Conservation (phyloP, 352 stramenopile species). For the Paralagenidium karlingii region DNA sequence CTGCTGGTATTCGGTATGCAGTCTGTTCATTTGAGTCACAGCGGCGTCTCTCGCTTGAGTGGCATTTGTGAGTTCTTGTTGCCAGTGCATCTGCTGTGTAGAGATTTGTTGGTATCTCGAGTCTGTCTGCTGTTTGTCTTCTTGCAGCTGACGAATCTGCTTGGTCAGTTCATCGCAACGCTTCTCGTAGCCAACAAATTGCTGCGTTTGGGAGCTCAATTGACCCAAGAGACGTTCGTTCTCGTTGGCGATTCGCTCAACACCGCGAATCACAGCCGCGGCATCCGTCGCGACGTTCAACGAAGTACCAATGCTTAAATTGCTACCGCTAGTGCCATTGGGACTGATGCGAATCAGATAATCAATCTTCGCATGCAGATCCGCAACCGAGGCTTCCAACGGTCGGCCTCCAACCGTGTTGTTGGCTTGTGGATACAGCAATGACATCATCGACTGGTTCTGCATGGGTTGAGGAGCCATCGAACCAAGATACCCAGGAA, state of each 20-base stretch:
- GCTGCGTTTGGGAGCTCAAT: slow-evolving; percentile 69
- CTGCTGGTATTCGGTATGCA: slow-evolving; percentile 67
- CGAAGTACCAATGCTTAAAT: slow-evolving; percentile 4
- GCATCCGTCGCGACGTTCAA: slow-evolving; percentile 31
- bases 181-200: slow-evolving; percentile 55
- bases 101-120: slow-evolving; percentile 46
- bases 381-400: slow-evolving; percentile 28
- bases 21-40: slow-evolving; percentile 53
- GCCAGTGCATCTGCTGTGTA: slow-evolving; percentile 36
- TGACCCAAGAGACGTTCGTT: slow-evolving; percentile 64
- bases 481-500: too few relatives aligned
- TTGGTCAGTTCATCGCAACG: slow-evolving; percentile 52
- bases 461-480: neutral
- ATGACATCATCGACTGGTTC: neutral
- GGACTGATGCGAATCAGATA: slow-evolving; percentile 61
- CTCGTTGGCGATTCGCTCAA: slow-evolving; percentile 54
- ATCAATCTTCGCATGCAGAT: slow-evolving; percentile 64
- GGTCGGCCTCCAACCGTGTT: too few relatives aligned
- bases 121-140: slow-evolving; percentile 45
- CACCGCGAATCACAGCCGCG: slow-evolving; percentile 40
- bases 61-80: slow-evolving; percentile 35
- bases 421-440: too few relatives aligned
- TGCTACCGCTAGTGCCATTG: neutral
- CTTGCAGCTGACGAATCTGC: slow-evolving; percentile 41
- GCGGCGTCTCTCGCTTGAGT: slow-evolving; percentile 48